phyloP scores from a whole-genome alignment of 2,329 filamentous ascomycete genomes.

The Neonectria punicea region DNA sequence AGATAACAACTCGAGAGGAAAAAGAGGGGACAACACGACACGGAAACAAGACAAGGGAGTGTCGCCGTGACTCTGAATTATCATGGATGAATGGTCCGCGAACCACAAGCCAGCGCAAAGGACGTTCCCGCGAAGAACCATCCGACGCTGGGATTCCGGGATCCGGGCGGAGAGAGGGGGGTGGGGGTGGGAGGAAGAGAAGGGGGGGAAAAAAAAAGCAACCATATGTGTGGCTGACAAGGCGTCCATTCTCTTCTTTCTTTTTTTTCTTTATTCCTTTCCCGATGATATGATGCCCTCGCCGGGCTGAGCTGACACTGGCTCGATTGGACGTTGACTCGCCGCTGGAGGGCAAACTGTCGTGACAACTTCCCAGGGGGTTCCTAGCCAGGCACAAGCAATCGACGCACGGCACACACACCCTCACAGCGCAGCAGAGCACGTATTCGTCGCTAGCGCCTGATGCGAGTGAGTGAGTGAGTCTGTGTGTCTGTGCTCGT shows the following conservation, averaged over 20 bases:
- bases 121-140: neutral
- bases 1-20: constrained; percentile 15
- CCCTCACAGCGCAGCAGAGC: neutral
- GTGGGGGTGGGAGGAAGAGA: neutral
- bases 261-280: neutral
- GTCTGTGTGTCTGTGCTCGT: neutral
- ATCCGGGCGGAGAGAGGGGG: neutral
- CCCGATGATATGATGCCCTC: neutral
- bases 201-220: too few relatives aligned
- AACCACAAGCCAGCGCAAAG: neutral
- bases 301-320: neutral
- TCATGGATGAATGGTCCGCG: too few relatives aligned
- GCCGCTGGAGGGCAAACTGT: neutral
- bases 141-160: neutral
- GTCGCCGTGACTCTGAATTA: too few relatives aligned
- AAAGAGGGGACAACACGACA: constrained; percentile 10
- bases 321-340: neutral
- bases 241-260: neutral
- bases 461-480: neutral
- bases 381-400: neutral
- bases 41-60: neutral
- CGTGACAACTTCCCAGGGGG: neutral
- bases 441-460: neutral
- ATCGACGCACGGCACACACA: neutral
- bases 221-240: neutral